Base-by-base conservation (phyloP, 1,139 yeast species). In the Yamadazyma pseudoaaseri region DNA sequence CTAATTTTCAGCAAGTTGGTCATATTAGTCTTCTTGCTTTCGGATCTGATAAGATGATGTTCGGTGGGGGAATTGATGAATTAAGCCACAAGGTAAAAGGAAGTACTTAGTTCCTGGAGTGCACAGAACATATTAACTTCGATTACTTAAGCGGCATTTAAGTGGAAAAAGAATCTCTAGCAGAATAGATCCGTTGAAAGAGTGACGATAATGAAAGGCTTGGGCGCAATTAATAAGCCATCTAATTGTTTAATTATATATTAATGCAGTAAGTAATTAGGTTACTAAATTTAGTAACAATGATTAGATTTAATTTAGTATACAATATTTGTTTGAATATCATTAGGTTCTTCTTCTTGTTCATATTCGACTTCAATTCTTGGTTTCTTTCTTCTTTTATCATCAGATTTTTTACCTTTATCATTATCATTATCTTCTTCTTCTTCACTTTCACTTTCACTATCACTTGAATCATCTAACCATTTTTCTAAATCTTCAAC, bases 401-500 rank as follows among this genome's bases (percentile, higher is more conserved):
- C 60, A 30, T 59, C 51, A 37, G 58, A 52, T 40, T 62, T 53
- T 48, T 62, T 63, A 51, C 71, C 70, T 49, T 36, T 56, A 34
- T 45, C 66, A 12, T 61, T 66, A 27, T 59, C 63, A 35, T 58
- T 29, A 18, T 56, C 66, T 25, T 58, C 65, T 27, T 57, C 67
- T 33, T 58, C 68, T 24, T 61, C 67, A 26, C 50, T 57, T 26
- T 57, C 68, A 20, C 51, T 51, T 14, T 61, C 70, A 5, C 62
- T 70, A 29, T 65, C 77, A 37, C 74, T 70, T 24, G 82, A 73
- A 33, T 76, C 85, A 43, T 81, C 95, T 34, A 90, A 73, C 96
- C 96, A 89, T 58, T 77, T 81, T 60, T 89, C 95, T 43, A 89
- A 68, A 51, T 89, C 97, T 62, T 89, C 96, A 66, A 89, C 76